Evolutionary conservation across 495 filamentous ascomycete species (phyloP).

Genomic region (Aspergillus diversus): DNA sequence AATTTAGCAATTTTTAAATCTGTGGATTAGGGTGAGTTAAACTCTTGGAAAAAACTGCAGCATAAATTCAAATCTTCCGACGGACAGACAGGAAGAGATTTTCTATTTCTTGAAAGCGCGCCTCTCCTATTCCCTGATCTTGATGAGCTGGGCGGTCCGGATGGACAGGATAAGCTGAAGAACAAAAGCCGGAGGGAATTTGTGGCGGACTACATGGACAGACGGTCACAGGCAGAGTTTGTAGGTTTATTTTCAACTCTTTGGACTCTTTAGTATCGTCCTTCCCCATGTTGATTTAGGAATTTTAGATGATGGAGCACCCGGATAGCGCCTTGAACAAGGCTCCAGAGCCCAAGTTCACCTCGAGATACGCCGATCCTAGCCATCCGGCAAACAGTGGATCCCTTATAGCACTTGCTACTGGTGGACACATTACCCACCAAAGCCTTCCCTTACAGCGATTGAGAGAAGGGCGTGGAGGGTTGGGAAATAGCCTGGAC

Average conservation of each 20-base stretch:
- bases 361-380: constrained; percentile 58
- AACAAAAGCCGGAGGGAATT: constrained; percentile 42
- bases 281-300: too few relatives aligned
- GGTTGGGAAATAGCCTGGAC: not conserved
- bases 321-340: constrained; percentile 33
- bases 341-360: constrained; percentile 38
- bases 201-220: constrained; percentile 56
- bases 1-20: constrained; percentile 34
- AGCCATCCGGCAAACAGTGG: constrained; percentile 52
- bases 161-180: constrained; percentile 36
- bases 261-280: too few relatives aligned
- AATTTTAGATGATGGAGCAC: constrained; percentile 29
- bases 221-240: constrained; percentile 55
- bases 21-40: constrained; percentile 12
- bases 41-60: constrained; percentile 28
- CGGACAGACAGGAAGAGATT: constrained; percentile 50
- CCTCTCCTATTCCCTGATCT: constrained; percentile 59
- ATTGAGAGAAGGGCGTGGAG: not conserved
- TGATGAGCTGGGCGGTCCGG: constrained; percentile 39
- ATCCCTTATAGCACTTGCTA: constrained; percentile 41
- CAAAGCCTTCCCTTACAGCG: constrained; percentile 10
- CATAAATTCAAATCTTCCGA: constrained; percentile 46
- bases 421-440: constrained; percentile 40
- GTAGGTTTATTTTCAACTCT: constrained; percentile 52
- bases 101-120: constrained; percentile 53